Conservation (phyloP, 177 flowering plant species). For the Tripterygium wilfordii region DNA sequence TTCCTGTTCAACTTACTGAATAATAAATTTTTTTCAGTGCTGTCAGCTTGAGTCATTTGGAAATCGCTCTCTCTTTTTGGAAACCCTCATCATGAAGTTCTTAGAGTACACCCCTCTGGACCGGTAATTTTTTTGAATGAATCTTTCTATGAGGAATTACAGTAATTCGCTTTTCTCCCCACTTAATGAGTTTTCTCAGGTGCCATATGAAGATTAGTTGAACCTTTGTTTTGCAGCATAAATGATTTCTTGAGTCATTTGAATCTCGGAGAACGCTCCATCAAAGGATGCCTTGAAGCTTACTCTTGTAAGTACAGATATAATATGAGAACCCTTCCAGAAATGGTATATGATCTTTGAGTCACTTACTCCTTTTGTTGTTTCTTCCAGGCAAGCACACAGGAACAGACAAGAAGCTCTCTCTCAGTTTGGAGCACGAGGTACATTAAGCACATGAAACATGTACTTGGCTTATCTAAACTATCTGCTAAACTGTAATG, state of each 20-base stretch:
- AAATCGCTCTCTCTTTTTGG: background rate
- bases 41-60: too few species aligned
- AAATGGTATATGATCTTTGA: background rate
- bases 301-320: conserved; percentile 66
- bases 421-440: conserved; percentile 89
- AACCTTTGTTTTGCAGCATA: conserved; percentile 36
- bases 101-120: conserved; percentile 79
- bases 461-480: background rate
- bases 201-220: too few species aligned
- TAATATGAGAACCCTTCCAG: too few species aligned
- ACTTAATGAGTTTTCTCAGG: too few species aligned
- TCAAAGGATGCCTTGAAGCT: conserved; percentile 82
- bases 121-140: conserved; percentile 28
- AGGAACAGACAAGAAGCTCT: conserved; percentile 73
- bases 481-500: background rate
- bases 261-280: conserved; percentile 75
- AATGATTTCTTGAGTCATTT: conserved; percentile 65
- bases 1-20: too few species aligned
- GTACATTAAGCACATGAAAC: conserved; percentile 23
- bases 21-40: too few species aligned
- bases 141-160: background rate
- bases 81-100: conserved; percentile 55
- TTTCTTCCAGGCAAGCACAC: conserved; percentile 74
- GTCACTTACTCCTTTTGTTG: background rate
- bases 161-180: background rate